Percentiles rank a stretch among this genome's conserved stretches.
Conservation (phyloP, 148 eudicot species). For the Fagopyrum tataricum region DNA sequence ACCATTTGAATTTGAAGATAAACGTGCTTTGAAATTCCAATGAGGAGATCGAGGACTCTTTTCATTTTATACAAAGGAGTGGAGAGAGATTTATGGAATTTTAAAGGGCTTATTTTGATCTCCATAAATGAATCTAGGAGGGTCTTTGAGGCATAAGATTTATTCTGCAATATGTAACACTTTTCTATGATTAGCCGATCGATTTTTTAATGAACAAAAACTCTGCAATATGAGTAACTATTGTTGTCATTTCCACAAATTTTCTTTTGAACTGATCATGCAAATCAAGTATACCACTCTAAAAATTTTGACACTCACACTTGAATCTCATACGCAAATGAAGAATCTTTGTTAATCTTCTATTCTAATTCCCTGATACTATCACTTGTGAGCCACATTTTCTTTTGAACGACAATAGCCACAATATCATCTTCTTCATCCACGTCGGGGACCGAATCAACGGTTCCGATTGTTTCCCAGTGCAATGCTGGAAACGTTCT, state of each 20-base stretch:
- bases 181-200: too few relatives aligned
- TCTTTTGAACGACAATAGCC: constrained; percentile 31
- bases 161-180: too few relatives aligned
- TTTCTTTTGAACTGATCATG: too few relatives aligned
- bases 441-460: constrained; percentile 17
- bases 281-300: neutral
- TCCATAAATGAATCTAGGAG: too few relatives aligned
- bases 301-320: neutral
- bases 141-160: too few relatives aligned
- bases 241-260: neutral
- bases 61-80: too few relatives aligned
- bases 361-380: constrained; percentile 18
- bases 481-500: constrained; percentile 24
- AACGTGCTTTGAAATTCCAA: too few relatives aligned
- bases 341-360: neutral
- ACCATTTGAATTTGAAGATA: too few relatives aligned
- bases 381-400: constrained; percentile 23
- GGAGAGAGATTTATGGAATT: too few relatives aligned
- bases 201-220: too few relatives aligned
- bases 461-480: constrained; percentile 32
- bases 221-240: neutral
- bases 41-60: too few relatives aligned
- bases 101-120: too few relatives aligned
- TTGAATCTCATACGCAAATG: neutral
- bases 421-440: constrained; percentile 31